Evolutionary conservation across 371 early-diverging fungal species (phyloP).

Genomic region (Coelomomyces lativittatus): DNA sequence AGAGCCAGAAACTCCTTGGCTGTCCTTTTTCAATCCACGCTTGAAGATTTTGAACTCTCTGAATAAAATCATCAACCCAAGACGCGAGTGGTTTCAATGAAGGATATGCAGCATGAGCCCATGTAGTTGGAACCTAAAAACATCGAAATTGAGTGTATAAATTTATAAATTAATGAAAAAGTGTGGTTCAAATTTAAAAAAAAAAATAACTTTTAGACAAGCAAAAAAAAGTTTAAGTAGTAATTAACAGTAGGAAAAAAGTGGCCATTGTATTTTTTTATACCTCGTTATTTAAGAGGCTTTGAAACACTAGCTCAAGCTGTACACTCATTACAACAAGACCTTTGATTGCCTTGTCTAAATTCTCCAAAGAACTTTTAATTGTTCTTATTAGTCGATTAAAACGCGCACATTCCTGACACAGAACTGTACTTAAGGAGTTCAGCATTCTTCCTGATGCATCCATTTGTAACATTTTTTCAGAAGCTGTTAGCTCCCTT

Average conservation of each 20-base stretch:
- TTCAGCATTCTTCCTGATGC: constrained; percentile 13
- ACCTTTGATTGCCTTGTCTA: constrained; percentile 26
- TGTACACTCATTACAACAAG: constrained; percentile 36
- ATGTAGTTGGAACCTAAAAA: constrained; percentile 18
- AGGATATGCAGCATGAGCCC: constrained; percentile 33
- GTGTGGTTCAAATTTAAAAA: constrained; percentile 27
- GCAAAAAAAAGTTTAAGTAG: constrained; percentile 15
- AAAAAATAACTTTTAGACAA: constrained; percentile 23
- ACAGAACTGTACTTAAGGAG: constrained; percentile 21
- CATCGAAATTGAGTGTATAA: too few species aligned
- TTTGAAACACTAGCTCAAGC: constrained; percentile 30
- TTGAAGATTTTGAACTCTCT: constrained; percentile 21
- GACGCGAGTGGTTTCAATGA: constrained; percentile 25
- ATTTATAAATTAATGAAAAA: constrained; percentile 21
- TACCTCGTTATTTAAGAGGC: constrained; percentile 26
- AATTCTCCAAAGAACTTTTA: constrained; percentile 16
- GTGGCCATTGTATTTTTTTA: constrained; percentile 15
- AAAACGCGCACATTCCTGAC: constrained; percentile 39
- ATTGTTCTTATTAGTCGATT: constrained; percentile 27
- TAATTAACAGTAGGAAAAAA: too few species aligned
- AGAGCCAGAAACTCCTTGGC: constrained; percentile 30
- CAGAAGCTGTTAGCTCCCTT: constrained; percentile 22
- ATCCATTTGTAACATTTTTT: constrained; percentile 20
- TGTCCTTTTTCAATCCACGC: constrained; percentile 28
- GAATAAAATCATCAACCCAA: constrained; percentile 23